Base-by-base conservation (phyloP, 768 basidiomycete species). In the Podaxis sp. region DNA sequence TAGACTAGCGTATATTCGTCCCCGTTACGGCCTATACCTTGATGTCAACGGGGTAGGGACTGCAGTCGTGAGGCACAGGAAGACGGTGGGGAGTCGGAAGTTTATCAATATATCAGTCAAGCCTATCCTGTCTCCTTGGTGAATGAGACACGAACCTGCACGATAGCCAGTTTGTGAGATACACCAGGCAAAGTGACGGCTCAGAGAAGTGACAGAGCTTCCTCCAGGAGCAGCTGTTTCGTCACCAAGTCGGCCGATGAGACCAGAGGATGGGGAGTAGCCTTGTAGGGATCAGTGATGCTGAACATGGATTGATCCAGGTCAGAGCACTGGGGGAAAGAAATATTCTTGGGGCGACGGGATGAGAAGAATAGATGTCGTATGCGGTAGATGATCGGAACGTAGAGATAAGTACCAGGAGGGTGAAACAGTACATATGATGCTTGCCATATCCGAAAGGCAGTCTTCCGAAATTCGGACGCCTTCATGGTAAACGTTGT, bases 51-150 rank as follows among this genome's bases (percentile, higher is more conserved):
- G 5, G 10, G 4, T 32, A 32, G 10, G 16, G 2, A n/a, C 18
- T 2, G 46, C 5, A 11, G 18, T n/a, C 11, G 44, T 36, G 35
- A 23, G 47, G 59, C 61, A 28, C 5, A 35, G 10, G 69, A 57
- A 81, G 79, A 3, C 74, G 72, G 5, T 71, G 69, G 44, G 80
- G 80, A 42, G 81, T 67, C 18, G 63, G 53, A 23, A 68, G 56
- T 16, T 75, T 78, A 23, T 64, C 72, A 38, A 81, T 76, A 9
- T 62, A 61, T 7, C 73, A 67, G 40, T 74, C 74, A 3, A 63
- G 64, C 2, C 70, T 66, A 5, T 75, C 74, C 3, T 21, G 80
- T 78, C 81, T 68, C 52, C 82, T 74, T 23, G 79, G 77, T 53
- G 79, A 66, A 5, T 77, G 76, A 6, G 73, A 74, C 1, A 76